A percentile compares a stretch with the other conserved stretches of the same genome.
These are phyloP conservation scores for Cordyceps militaris DNA, from an alignment of 2,329 filamentous ascomycete species.

Conservation along the genomic window DNA sequence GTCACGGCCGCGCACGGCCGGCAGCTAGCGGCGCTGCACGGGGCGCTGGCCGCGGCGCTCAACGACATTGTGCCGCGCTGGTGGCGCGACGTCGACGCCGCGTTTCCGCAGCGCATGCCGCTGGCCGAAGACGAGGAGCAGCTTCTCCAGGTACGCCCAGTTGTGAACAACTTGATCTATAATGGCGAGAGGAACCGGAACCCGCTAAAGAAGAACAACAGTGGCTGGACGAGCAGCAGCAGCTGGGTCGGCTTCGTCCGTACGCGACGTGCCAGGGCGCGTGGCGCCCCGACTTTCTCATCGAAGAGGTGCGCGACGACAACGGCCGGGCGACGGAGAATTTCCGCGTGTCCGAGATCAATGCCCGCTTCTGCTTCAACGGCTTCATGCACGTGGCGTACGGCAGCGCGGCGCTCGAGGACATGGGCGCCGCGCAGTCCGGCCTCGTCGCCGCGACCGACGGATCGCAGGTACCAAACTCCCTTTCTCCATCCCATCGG, in stretches of 20 bases:
- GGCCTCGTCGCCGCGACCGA: slow-evolving; percentile 21
- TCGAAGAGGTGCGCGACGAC: neutral
- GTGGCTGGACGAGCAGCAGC: neutral
- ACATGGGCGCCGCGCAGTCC: slow-evolving; percentile 10
- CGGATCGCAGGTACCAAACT: slow-evolving; percentile 18
- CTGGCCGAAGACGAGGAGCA: slow-evolving; percentile 25
- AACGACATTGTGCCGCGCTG: slow-evolving; percentile 31
- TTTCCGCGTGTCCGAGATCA: slow-evolving; percentile 32
- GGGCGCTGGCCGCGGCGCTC: slow-evolving; percentile 26
- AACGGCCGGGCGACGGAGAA: neutral
- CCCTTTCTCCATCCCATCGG: neutral
- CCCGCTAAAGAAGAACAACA: neutral
- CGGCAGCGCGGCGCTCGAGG: slow-evolving; percentile 24
- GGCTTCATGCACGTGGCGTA: slow-evolving; percentile 26
- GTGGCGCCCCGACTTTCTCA: neutral
- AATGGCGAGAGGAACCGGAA: no score
- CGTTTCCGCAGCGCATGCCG: slow-evolving; percentile 28
- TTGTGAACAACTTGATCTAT: no score
- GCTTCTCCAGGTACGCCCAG: slow-evolving; percentile 22
- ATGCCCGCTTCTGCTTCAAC: slow-evolving; percentile 35
- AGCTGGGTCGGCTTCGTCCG: neutral
- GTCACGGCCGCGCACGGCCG: slow-evolving; percentile 23
- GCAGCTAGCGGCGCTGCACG: slow-evolving; percentile 24
- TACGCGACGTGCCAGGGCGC: neutral
- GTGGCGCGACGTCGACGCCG: slow-evolving; percentile 28